Conservation (phyloP, 257 asterid species). For the Gentiana dahurica region DNA sequence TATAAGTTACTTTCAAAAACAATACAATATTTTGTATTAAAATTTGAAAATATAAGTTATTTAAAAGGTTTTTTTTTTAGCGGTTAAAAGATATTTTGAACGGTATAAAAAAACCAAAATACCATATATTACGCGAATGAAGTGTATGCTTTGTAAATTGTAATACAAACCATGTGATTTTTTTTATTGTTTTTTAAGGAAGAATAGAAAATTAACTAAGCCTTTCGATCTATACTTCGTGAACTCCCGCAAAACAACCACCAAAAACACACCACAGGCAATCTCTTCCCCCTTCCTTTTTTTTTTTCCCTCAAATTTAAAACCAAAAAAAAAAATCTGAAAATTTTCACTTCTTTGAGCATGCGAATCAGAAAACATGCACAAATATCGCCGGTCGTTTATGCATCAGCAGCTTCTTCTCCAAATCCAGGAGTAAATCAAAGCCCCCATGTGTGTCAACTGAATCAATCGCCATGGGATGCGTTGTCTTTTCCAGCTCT, state of each 20-base stretch:
- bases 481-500: conserved; percentile 45
- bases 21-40: too few species aligned
- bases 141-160: too few species aligned
- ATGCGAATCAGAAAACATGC: conserved; percentile 50
- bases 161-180: too few species aligned
- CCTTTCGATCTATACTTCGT: conserved; percentile 8
- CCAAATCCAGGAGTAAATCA: not conserved
- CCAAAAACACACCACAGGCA: not conserved
- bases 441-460: conserved; percentile 24
- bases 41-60: too few species aligned
- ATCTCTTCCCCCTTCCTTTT: not conserved
- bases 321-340: not conserved
- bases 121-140: too few species aligned
- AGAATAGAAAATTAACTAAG: not conserved
- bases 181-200: not conserved
- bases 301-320: not conserved
- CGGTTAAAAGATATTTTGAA: too few species aligned
- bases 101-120: too few species aligned
- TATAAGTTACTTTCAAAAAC: too few species aligned
- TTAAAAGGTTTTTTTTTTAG: too few species aligned
- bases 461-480: conserved; percentile 70
- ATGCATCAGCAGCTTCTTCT: conserved; percentile 8
- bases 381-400: conserved; percentile 23
- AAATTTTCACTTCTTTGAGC: not conserved
- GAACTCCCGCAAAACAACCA: not conserved